A percentile compares a stretch with the other conserved stretches of the same genome.
phyloP scores from a whole-genome alignment of 2,329 filamentous ascomycete species.

The Fusarium newnesense region DNA sequence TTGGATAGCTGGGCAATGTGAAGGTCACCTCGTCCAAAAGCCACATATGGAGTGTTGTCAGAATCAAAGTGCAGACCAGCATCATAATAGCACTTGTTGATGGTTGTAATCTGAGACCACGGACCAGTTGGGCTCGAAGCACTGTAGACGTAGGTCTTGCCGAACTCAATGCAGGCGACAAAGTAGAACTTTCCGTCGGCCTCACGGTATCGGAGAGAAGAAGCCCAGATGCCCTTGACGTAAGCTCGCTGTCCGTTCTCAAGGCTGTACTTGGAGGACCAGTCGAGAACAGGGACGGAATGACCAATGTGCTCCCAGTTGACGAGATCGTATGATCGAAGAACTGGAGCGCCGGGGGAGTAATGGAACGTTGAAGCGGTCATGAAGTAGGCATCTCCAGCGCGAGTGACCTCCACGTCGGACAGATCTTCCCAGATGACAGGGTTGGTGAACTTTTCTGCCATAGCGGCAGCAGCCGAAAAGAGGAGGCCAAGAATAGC shows the following conservation, averaged over 20 bases:
- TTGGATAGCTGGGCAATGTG: conserved; percentile 60
- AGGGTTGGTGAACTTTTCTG: conserved; percentile 10
- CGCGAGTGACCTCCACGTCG: conserved; percentile 63
- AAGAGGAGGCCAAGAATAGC: conserved; percentile 11
- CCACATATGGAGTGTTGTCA: conserved; percentile 67
- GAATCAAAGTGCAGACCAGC: conserved; percentile 64
- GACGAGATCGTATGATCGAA: conserved; percentile 64
- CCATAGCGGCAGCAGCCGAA: not conserved
- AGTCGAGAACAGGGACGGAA: conserved; percentile 47
- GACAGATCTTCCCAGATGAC: conserved; percentile 61
- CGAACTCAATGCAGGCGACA: conserved; percentile 53
- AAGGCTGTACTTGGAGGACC: conserved; percentile 24
- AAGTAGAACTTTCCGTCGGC: conserved; percentile 31
- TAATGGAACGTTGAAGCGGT: conserved; percentile 66
- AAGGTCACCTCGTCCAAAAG: conserved; percentile 60
- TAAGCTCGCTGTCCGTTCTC: conserved; percentile 57
- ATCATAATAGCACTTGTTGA: conserved; percentile 68
- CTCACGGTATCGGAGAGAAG: conserved; percentile 35
- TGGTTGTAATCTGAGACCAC: conserved; percentile 53
- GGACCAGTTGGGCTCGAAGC: conserved; percentile 53
- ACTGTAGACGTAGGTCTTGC: conserved; percentile 64
- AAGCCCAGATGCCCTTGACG: conserved; percentile 66
- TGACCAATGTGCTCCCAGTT: conserved; percentile 61
- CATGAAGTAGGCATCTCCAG: conserved; percentile 63
- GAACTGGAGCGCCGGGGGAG: conserved; percentile 65